Percentiles rank a stretch among this genome's conserved stretches.
Conservation (phyloP, 768 basidiomycete species). For the Trametes coccinea region DNA sequence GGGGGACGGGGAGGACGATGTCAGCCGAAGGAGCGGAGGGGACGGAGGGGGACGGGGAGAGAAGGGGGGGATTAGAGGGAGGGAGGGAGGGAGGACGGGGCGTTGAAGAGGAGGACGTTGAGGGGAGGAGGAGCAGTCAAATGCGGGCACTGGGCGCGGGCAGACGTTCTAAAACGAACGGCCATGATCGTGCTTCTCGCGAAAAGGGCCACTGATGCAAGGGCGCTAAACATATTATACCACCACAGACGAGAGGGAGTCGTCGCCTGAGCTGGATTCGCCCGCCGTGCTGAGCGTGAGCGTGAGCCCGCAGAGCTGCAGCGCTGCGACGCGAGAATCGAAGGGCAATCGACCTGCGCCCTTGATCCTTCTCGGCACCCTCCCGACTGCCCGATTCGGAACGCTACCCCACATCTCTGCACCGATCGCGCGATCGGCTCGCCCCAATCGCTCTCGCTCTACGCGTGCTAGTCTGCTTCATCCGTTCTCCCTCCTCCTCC, state of each 20-base stretch:
- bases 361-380: conserved; percentile 8
- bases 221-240: no score
- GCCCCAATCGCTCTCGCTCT: background rate
- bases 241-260: no score
- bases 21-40: background rate
- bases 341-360: background rate
- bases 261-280: no score
- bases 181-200: no score
- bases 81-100: background rate
- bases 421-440: background rate
- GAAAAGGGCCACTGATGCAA: no score
- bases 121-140: background rate
- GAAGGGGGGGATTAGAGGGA: background rate
- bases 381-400: background rate
- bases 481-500: background rate
- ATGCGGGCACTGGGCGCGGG: no score
- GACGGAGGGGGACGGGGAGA: background rate
- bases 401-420: conserved; percentile 1
- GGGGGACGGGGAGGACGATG: background rate
- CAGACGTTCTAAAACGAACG: no score
- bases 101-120: background rate
- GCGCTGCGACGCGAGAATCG: background rate
- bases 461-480: background rate
- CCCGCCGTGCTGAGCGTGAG: no score
- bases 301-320: background rate